Evolutionary conservation across 805 yeast genomes (phyloP).

Genomic region (Yarrowia sp.): DNA sequence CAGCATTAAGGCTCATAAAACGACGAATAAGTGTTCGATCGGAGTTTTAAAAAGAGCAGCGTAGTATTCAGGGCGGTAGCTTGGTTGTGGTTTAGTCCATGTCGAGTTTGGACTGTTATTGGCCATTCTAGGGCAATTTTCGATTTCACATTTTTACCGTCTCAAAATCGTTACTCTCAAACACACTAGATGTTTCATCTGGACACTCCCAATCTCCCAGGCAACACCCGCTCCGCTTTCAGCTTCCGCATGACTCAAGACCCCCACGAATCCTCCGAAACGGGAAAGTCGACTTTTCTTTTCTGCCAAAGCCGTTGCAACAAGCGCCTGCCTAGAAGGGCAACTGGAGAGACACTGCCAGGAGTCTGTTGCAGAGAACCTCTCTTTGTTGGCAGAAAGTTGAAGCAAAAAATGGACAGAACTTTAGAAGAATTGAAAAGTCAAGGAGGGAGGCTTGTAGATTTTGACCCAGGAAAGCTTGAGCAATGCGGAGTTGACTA

Average conservation of each 20-base stretch:
- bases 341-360: not conserved
- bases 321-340: slow-evolving; percentile 10
- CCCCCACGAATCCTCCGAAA: not conserved
- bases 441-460: not conserved
- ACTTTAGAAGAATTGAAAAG: not conserved
- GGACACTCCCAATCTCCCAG: not conserved
- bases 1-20: no score
- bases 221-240: not conserved
- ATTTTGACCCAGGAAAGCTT: not conserved
- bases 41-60: no score
- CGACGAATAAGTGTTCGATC: no score
- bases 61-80: no score
- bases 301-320: not conserved
- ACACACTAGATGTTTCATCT: no score
- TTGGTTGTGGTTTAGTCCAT: no score
- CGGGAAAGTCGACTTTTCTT: slow-evolving; percentile 6
- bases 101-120: no score
- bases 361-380: not conserved
- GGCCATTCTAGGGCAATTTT: no score
- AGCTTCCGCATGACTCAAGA: not conserved
- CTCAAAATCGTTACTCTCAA: no score
- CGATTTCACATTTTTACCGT: no score
- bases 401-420: not conserved
- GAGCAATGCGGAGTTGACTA: not conserved
- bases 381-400: not conserved